phyloP scores from a whole-genome alignment of 2,329 filamentous ascomycete genomes.

The Trichothecium roseum region DNA sequence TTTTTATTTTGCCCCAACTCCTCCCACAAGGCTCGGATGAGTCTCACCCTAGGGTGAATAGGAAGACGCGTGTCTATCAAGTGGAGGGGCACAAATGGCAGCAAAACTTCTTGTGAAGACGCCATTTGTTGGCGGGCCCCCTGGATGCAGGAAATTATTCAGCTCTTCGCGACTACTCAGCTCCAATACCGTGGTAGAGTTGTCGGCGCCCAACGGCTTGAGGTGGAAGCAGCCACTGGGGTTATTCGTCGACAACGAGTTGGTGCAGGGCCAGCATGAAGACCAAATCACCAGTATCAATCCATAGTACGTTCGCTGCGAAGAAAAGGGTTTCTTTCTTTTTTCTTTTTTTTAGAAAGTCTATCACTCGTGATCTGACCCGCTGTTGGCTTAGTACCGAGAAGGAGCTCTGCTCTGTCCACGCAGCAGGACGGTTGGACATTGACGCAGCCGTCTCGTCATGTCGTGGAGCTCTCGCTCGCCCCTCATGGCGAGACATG shows the following conservation, averaged over 20 bases:
- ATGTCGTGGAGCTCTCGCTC: slow-evolving; percentile 57
- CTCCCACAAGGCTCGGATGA: too few species aligned
- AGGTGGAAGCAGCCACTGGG: slow-evolving; percentile 64
- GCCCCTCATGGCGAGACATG: slow-evolving; percentile 57
- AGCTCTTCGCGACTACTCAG: too few species aligned
- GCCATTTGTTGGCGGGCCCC: too few species aligned
- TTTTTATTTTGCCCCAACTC: too few species aligned
- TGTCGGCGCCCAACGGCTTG: slow-evolving; percentile 66
- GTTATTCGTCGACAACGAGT: slow-evolving; percentile 80
- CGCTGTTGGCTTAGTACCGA: slow-evolving; percentile 37
- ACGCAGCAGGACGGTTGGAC: slow-evolving; percentile 56
- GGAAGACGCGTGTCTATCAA: too few species aligned
- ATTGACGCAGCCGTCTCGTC: slow-evolving; percentile 60
- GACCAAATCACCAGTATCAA: slow-evolving; percentile 59
- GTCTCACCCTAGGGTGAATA: too few species aligned
- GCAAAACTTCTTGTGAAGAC: too few species aligned
- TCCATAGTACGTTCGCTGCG: slow-evolving; percentile 43
- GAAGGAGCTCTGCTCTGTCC: slow-evolving; percentile 58
- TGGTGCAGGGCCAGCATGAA: slow-evolving; percentile 55
- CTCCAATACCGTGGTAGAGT: slow-evolving; percentile 8
- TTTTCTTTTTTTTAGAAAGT: too few species aligned
- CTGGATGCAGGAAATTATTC: too few species aligned
- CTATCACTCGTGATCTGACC: neutral
- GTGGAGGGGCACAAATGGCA: too few species aligned
- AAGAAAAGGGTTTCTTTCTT: neutral